Conservation (phyloP, 2,329 filamentous ascomycete genomes). For the Fusarium poae region DNA sequence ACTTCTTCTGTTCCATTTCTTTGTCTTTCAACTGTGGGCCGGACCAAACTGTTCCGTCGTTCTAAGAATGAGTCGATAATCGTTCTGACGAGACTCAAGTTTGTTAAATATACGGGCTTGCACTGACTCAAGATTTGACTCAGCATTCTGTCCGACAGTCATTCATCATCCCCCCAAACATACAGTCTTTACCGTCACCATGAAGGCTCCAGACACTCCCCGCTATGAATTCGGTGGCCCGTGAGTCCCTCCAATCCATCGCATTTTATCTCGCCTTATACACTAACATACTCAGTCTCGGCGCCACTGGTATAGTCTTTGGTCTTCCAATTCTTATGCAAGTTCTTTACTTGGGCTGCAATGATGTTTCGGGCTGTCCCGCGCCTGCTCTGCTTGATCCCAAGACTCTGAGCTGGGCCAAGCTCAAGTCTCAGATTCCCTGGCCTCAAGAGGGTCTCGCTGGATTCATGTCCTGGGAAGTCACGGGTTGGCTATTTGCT, state of each 20-base stretch:
- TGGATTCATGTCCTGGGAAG: slow-evolving; percentile 75
- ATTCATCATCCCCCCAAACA: too few relatives aligned
- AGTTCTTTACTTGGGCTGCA: slow-evolving; percentile 82
- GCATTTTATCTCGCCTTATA: neutral
- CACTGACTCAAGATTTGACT: neutral
- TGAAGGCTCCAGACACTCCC: slow-evolving; percentile 23
- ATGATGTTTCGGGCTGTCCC: slow-evolving; percentile 88
- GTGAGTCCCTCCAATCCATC: slow-evolving; percentile 36
- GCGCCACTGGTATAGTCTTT: slow-evolving; percentile 79
- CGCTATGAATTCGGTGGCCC: slow-evolving; percentile 54
- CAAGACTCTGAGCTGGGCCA: slow-evolving; percentile 73
- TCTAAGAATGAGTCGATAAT: slow-evolving; percentile 37
- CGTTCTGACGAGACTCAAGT: neutral
- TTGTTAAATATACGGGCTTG: neutral
- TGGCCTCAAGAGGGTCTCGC: slow-evolving; percentile 78
- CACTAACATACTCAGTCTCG: slow-evolving; percentile 64
- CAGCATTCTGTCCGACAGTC: neutral
- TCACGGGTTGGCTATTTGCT: slow-evolving; percentile 73
- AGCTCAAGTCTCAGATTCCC: slow-evolving; percentile 79
- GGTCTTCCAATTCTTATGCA: slow-evolving; percentile 82
- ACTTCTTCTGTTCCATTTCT: neutral
- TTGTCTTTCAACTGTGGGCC: slow-evolving; percentile 28
- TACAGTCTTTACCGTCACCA: neutral
- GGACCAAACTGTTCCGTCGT: slow-evolving; percentile 35
- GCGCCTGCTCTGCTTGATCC: slow-evolving; percentile 80